Conservation (phyloP, 2,329 filamentous ascomycete genomes). For the Cladosporium sp. region DNA sequence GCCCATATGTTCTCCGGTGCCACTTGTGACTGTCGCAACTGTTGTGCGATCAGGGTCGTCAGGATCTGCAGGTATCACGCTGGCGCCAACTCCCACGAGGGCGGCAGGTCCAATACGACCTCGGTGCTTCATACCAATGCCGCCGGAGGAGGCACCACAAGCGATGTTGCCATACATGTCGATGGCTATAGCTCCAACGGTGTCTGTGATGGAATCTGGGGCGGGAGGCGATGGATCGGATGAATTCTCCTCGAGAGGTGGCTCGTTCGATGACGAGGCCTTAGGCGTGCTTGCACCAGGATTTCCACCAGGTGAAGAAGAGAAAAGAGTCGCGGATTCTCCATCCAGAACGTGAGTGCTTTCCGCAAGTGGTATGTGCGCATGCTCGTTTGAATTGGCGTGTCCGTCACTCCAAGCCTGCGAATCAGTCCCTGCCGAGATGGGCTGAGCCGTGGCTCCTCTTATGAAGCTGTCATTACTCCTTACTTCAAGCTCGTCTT, state of each 20-base stretch:
- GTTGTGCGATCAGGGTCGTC: conserved; percentile 64
- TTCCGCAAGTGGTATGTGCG: neutral
- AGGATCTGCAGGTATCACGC: conserved; percentile 73
- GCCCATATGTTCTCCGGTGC: conserved; percentile 96
- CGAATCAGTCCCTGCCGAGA: neutral
- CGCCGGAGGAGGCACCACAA: conserved; percentile 91
- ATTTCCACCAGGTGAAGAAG: neutral
- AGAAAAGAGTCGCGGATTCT: neutral
- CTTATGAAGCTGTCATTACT: neutral
- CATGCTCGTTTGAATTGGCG: neutral
- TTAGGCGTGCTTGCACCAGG: neutral
- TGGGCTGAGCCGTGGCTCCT: neutral
- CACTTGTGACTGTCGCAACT: conserved; percentile 84
- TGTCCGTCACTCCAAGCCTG: neutral
- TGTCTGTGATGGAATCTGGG: conserved; percentile 75
- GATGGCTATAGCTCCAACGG: conserved; percentile 91
- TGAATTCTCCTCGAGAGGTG: neutral
- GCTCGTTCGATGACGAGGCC: conserved; percentile 13
- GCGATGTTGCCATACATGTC: conserved; percentile 84
- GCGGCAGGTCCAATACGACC: conserved; percentile 90
- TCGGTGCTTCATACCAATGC: conserved; percentile 96
- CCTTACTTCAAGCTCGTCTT: conserved; percentile 1
- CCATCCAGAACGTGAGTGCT: neutral
- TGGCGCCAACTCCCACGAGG: conserved; percentile 84
- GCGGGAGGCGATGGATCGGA: neutral